Conservation (phyloP, 2,329 filamentous ascomycete species). For the Trichoderma sp. region DNA sequence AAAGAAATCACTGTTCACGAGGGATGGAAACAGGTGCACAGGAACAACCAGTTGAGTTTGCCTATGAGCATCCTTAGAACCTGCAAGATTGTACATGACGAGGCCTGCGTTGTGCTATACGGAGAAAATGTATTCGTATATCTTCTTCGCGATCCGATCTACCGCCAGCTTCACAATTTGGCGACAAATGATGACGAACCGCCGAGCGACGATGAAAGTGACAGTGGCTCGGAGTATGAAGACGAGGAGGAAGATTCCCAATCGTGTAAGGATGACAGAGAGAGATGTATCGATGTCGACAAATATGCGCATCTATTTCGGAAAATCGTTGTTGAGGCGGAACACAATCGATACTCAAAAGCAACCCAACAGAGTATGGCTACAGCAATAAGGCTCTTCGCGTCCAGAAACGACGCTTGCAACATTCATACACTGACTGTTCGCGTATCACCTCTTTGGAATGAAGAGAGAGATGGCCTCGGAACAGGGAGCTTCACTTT, state of each 20-base stretch:
- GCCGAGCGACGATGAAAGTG: background rate
- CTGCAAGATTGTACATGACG: constrained; percentile 41
- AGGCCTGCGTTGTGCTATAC: constrained; percentile 51
- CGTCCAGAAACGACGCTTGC: constrained; percentile 21
- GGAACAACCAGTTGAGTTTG: constrained; percentile 38
- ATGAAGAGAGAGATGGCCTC: constrained; percentile 11
- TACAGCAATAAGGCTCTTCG: constrained; percentile 45
- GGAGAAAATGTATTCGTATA: constrained; percentile 55
- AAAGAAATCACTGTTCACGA: constrained; percentile 42
- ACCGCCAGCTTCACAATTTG: constrained; percentile 30
- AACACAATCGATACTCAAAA: constrained; percentile 44
- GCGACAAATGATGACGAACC: constrained; percentile 29
- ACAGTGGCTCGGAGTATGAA: constrained; percentile 31
- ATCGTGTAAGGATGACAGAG: background rate
- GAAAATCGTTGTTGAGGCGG: constrained; percentile 48
- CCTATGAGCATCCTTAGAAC: constrained; percentile 44
- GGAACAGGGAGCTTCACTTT: constrained; percentile 40
- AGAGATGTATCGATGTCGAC: constrained; percentile 38
- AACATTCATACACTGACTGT: constrained; percentile 50
- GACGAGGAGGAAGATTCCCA: constrained; percentile 27
- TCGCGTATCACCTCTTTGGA: constrained; percentile 42
- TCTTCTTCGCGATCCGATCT: constrained; percentile 46
- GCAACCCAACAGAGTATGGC: constrained; percentile 40
- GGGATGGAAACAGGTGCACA: constrained; percentile 42
- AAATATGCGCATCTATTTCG: constrained; percentile 48